Base-by-base conservation (phyloP, 345 rosid genomes). In the Conringia planisiliqua region DNA sequence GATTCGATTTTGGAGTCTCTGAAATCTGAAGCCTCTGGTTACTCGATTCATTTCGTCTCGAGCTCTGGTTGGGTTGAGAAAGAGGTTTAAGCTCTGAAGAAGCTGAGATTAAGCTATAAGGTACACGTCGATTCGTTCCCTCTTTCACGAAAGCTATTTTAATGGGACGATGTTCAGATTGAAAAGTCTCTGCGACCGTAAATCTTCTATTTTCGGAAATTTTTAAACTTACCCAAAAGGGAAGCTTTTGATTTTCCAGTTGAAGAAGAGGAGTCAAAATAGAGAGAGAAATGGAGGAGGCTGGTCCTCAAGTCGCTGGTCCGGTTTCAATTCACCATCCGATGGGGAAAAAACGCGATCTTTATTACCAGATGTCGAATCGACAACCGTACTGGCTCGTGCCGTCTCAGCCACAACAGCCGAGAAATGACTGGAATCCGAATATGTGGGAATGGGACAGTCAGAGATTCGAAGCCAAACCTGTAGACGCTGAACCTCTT, bases 401-500 rank as follows among this genome's bases (percentile, higher is more conserved):
- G 8, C 71, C 33, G 0, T 24, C 82, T 57, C 56, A 73, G 46
- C 47, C 30, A 2, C 83, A 74, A 2, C 83, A 74, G 47, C 51
- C 54, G 10, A 54, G 66, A 24, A 81, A 81, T 58, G 82, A 84
- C 57, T 92, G 98, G 98, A 85, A 85, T 55, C 84, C 90, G 9
- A 85, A 76, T 60, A 66, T 74, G 13, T 92, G 98, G 98, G 79
- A 84, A 33, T 92, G 98, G 98, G 95, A 92, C 54, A 79, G 87
- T 11, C 82, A 67, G 29, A 80, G 86, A 56, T 90, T 92, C 62
- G 81, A 84, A 44, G 95, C 88, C 11, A 85, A 82, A 75, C 88
- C 87, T 2, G 27, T 71, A 14, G 86, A 81, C 4, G 50, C 81
- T 0, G 85, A 78, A 57, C 5, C 69, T 76, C 80, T 24, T 11